Base-by-base conservation (phyloP, 805 yeast genomes). In the Candida vartiovaarae region DNA sequence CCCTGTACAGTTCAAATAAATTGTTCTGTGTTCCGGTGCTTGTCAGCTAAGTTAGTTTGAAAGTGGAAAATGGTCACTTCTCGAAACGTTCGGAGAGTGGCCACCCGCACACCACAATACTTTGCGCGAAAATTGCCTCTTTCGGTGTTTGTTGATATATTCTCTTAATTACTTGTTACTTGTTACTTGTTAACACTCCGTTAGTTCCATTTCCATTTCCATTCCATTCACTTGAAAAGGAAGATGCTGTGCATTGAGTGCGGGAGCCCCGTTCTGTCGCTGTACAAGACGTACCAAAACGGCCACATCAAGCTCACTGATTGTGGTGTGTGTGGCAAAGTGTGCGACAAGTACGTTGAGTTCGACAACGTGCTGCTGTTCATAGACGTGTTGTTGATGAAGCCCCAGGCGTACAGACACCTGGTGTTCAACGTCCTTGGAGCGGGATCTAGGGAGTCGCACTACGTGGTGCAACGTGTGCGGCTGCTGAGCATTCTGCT, bases 311-410 rank as follows among this genome's bases (percentile, higher is more conserved):
- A 84, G 50, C 72, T 88, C 33, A 82, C 95, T 0, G 80, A 80
- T 30, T 93, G 98, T 57, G 65, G 76, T 3, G 60, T 65, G 28
- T 93, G 99, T 61, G 72, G 76, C 29, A 69, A 73, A 40, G 79
- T 84, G 24, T 95, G 89, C 3, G 99, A 93, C 63, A 83, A 84
- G 59, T 93, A 93, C 64, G 82, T 91, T 29, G 99, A 93, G 61
- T 82, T 79, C 50, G 99, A 93, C 61, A 75, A 78, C 44, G 95
- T 91, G 6, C 67, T 93, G 2, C 67, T 91, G 23, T 84, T 87
- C 59, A 80, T 93, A 24, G 98, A 93, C 56, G 71, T 91, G 37
- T 65, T 93, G 42, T 72, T 93, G 9, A 65, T 93, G 53, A 87
- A 90, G 55, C 89, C 93, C 3, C 95, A 84, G 53, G 98, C 91